These are phyloP conservation scores for Acrodontium crateriforme DNA, from an alignment of 2,329 filamentous ascomycete genomes.

Conservation along the genomic window DNA sequence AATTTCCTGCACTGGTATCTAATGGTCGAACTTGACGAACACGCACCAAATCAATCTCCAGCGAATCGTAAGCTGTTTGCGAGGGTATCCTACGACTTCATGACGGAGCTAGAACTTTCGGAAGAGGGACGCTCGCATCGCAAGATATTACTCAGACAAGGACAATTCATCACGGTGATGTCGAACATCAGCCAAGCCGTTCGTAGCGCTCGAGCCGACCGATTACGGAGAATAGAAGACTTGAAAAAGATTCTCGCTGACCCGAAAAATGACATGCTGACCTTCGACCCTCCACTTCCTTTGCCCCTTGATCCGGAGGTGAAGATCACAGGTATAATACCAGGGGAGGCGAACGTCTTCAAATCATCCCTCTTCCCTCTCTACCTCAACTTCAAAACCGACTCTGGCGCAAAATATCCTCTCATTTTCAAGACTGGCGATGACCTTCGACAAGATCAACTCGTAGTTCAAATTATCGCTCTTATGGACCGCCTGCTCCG, in stretches of 20 bases:
- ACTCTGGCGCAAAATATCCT: conserved; percentile 63
- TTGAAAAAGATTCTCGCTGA: conserved; percentile 77
- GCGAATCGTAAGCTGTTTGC: conserved; percentile 72
- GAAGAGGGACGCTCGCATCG: conserved; percentile 59
- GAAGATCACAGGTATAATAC: conserved; percentile 61
- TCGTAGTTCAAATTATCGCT: conserved; percentile 94
- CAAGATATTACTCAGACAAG: conserved; percentile 68
- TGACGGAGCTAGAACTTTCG: conserved; percentile 66
- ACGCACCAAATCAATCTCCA: conserved; percentile 43
- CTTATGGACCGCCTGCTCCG: conserved; percentile 92
- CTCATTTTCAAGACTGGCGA: conserved; percentile 89
- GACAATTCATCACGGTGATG: conserved; percentile 74
- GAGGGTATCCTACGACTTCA: conserved; percentile 91
- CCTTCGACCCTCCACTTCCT: conserved; percentile 73
- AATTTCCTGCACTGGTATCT: conserved; percentile 98
- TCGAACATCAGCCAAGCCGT: conserved; percentile 84
- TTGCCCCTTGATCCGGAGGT: conserved; percentile 79
- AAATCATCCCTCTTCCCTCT: conserved; percentile 90
- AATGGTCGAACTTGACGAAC: conserved; percentile 78
- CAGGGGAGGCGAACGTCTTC: conserved; percentile 81
- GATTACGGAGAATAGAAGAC: conserved; percentile 66
- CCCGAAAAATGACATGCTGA: conserved; percentile 73
- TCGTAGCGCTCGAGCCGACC: conserved; percentile 63
- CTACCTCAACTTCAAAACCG: conserved; percentile 78
- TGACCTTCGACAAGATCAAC: conserved; percentile 82